Conservation (phyloP, 805 yeast genomes). For the Vanderwaltozyma yarrowii region DNA sequence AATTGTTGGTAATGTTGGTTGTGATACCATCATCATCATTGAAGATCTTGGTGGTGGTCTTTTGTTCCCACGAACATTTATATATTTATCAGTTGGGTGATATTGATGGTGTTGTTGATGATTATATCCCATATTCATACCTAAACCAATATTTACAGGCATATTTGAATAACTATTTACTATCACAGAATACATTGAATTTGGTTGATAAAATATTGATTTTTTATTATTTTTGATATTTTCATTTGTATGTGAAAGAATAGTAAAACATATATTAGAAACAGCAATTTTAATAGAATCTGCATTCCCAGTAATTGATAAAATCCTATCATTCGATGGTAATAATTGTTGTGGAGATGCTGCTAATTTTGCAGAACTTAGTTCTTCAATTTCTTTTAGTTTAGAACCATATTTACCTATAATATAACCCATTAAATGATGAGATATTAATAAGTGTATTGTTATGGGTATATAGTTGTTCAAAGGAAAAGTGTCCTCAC, state of each 20-base stretch:
- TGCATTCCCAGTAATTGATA: conserved; percentile 66
- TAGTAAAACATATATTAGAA: conserved; percentile 61
- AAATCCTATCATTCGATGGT: conserved; percentile 64
- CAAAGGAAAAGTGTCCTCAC: too few relatives aligned
- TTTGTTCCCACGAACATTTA: conserved; percentile 8
- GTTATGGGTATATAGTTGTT: conserved; percentile 47
- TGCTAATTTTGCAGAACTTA: conserved; percentile 63
- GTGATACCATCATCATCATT: conserved; percentile 7
- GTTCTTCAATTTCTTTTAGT: conserved; percentile 72
- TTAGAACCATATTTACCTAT: conserved; percentile 70
- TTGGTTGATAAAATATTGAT: conserved; percentile 26
- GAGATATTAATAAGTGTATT: conserved; percentile 60
- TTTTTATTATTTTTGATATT: background rate
- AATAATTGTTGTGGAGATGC: conserved; percentile 69
- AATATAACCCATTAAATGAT: conserved; percentile 67
- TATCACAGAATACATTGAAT: conserved; percentile 8
- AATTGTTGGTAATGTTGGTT: conserved; percentile 1
- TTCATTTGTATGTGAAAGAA: conserved; percentile 12
- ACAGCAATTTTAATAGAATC: conserved; percentile 82
- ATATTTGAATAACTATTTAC: conserved; percentile 1
- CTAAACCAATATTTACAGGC: conserved; percentile 1
- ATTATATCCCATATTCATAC: conserved; percentile 2
- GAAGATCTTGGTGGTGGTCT: conserved; percentile 11
- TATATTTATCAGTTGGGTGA: conserved; percentile 17
- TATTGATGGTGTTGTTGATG: conserved; percentile 24